phyloP scores from a whole-genome alignment of 192 early-diverging fungal species.

The Pilaira anomala region DNA sequence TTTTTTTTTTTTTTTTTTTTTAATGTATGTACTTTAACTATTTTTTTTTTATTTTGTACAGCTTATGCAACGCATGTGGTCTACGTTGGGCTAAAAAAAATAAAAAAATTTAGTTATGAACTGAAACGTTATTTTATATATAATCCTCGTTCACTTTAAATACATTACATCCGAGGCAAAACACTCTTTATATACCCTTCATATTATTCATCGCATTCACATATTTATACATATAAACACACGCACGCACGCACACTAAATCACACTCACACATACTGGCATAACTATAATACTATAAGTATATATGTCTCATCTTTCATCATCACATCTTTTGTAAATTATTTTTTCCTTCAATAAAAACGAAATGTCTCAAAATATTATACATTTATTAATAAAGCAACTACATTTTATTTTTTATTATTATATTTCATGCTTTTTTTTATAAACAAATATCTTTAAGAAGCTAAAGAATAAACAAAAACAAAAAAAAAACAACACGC shows the following conservation, averaged over 20 bases:
- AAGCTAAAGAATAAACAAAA: background rate
- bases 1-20: slow-evolving; percentile 9
- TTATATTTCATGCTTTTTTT: slow-evolving; percentile 8
- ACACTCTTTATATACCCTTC: background rate
- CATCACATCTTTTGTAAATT: background rate
- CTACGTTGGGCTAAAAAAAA: slow-evolving; percentile 42
- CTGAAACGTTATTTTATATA: slow-evolving; percentile 8
- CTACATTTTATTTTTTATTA: background rate
- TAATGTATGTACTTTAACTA: slow-evolving; percentile 12
- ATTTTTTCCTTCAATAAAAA: background rate
- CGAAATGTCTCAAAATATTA: background rate
- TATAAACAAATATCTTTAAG: slow-evolving; percentile 7
- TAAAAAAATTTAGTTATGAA: slow-evolving; percentile 26
- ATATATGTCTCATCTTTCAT: no score
- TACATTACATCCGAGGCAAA: background rate
- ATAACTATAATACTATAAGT: no score
- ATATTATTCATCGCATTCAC: background rate
- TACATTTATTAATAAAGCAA: background rate
- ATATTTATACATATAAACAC: background rate
- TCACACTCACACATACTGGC: no score
- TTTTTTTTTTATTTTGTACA: slow-evolving; percentile 15
- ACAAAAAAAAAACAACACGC: background rate
- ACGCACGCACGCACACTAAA: no score
- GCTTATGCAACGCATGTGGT: slow-evolving; percentile 47
- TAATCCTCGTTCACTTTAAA: background rate